A percentile compares a stretch with the other conserved stretches of the same genome.
These are phyloP conservation scores for Vitis riparia DNA, from an alignment of 164 flowering plant species.

Conservation along the genomic window DNA sequence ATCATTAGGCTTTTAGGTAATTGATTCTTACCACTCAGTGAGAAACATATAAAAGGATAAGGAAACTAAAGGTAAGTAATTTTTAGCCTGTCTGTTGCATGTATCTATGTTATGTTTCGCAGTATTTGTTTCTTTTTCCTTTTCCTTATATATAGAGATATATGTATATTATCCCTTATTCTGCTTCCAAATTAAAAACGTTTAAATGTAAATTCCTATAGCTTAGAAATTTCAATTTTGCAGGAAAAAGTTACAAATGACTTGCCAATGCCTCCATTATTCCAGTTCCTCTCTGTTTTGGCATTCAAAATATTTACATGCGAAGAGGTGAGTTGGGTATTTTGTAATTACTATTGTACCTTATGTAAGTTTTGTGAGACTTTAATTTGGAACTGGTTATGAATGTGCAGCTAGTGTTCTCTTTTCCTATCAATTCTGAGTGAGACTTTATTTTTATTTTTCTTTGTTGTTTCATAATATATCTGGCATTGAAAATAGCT, in stretches of 20 bases:
- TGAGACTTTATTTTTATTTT: background rate
- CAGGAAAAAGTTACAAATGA: conserved; percentile 69
- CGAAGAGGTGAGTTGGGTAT: conserved; percentile 56
- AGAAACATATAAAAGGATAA: no score
- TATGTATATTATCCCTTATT: background rate
- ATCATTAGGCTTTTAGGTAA: no score
- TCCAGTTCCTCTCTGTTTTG: conserved; percentile 81
- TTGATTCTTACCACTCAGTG: no score
- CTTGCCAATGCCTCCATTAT: conserved; percentile 89
- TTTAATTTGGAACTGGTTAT: background rate
- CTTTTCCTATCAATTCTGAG: no score
- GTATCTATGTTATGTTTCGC: no score
- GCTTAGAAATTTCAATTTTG: conserved; percentile 16
- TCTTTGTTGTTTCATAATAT: background rate
- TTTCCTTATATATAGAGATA: background rate
- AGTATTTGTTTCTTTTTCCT: no score
- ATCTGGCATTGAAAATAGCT: background rate
- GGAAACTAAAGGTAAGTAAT: no score
- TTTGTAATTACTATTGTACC: background rate
- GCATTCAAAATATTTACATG: conserved; percentile 72
- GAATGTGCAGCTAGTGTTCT: background rate
- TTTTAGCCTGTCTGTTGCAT: no score
- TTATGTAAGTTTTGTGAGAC: background rate
- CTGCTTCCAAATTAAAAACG: background rate
- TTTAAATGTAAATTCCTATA: conserved; percentile 7